These are phyloP conservation scores for Glycine latifolia DNA, from an alignment of 306 rosid genomes.

Conservation along the genomic window DNA sequence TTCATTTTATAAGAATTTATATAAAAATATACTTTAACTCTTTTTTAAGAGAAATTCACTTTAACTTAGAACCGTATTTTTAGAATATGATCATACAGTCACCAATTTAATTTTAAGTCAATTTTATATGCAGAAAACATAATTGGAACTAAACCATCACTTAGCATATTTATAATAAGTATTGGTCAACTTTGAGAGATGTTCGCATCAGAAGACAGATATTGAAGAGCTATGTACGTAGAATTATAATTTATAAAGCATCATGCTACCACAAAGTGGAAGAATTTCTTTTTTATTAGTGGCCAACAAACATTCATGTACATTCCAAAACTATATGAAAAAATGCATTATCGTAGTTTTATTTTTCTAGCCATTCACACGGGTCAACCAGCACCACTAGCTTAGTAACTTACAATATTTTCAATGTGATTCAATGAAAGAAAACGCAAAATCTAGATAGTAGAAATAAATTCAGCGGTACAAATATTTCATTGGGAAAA, in stretches of 20 bases:
- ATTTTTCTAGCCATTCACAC: slow-evolving; percentile 21
- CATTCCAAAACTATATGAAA: not conserved
- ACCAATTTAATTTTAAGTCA: not conserved
- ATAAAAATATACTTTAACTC: no score
- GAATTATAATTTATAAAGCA: slow-evolving; percentile 33
- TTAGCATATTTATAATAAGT: not conserved
- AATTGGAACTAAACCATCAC: not conserved
- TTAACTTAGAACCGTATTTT: not conserved
- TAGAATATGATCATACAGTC: not conserved
- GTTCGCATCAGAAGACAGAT: not conserved
- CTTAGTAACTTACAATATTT: not conserved
- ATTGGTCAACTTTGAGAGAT: slow-evolving; percentile 44
- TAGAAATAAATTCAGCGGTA: not conserved
- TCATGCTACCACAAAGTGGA: slow-evolving; percentile 40
- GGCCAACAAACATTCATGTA: slow-evolving; percentile 48
- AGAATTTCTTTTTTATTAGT: slow-evolving; percentile 33
- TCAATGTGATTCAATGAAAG: slow-evolving; percentile 13
- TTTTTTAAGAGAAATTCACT: no score
- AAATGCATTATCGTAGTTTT: slow-evolving; percentile 13
- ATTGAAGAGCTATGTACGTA: slow-evolving; percentile 3
- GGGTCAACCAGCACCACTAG: slow-evolving; percentile 29
- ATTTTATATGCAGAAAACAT: not conserved
- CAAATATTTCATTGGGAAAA: not conserved
- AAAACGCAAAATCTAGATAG: not conserved
- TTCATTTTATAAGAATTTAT: no score